These are phyloP conservation scores for Podospora comata DNA, from an alignment of 495 filamentous ascomycete genomes.

Conservation along the genomic window DNA sequence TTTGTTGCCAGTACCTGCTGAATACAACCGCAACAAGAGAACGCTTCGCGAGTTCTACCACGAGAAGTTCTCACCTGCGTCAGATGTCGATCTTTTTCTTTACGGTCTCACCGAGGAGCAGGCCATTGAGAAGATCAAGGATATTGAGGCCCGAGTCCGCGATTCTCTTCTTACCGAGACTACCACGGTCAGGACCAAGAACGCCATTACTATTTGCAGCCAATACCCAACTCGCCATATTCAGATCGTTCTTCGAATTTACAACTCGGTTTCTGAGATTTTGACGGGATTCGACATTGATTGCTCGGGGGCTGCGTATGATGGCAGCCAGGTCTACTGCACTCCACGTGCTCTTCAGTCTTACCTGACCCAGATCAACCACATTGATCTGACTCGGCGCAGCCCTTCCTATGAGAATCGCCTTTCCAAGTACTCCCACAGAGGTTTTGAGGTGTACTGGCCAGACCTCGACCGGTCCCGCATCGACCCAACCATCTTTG, in stretches of 20 bases:
- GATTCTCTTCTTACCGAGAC: conserved; percentile 72
- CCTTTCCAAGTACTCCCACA: conserved; percentile 80
- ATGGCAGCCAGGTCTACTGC: conserved; percentile 70
- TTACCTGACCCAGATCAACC: conserved; percentile 76
- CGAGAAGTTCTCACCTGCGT: conserved; percentile 72
- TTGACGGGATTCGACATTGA: conserved; percentile 84
- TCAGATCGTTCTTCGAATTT: conserved; percentile 77
- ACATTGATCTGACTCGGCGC: conserved; percentile 71
- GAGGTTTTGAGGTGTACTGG: conserved; percentile 82
- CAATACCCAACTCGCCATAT: conserved; percentile 81
- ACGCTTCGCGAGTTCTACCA: conserved; percentile 71
- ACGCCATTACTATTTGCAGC: conserved; percentile 75
- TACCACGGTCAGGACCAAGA: conserved; percentile 74
- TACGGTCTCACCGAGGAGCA: conserved; percentile 71
- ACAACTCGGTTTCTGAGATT: conserved; percentile 76
- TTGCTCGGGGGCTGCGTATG: conserved; percentile 73
- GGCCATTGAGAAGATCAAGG: conserved; percentile 75
- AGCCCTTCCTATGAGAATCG: conserved; percentile 85
- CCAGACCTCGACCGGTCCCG: conserved; percentile 63
- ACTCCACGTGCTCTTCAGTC: conserved; percentile 68
- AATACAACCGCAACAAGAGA: conserved; percentile 62
- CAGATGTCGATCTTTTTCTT: conserved; percentile 81
- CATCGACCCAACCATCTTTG: conserved; percentile 81
- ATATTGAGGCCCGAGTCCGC: conserved; percentile 67
- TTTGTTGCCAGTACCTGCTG: conserved; percentile 65